Evolutionary conservation across 305 asterid species (phyloP), one percentile per base, ranked within the genome.

Genomic region (Fraxinus greggii): DNA sequence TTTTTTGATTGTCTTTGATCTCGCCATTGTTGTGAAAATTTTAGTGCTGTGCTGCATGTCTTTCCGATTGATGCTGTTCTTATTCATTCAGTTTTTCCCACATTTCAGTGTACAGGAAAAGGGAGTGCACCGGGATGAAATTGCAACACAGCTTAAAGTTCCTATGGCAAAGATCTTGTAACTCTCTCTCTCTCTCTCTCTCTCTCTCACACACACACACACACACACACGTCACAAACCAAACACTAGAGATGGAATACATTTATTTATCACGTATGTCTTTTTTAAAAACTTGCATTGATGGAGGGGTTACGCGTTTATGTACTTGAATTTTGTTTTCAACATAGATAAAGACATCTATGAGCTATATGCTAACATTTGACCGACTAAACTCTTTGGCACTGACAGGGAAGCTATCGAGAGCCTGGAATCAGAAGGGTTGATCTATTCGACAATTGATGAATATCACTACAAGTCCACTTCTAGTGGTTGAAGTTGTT

Each of bases 401-500:
- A 75, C 24, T n/a, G 78, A 84, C 90, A 93, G 98, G 85, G 95
- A 91, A 90, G 87, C 88, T 3, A 87, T 94, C 82, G 90, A 87
- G 84, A 38, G 89, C 74, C 94, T 95, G 51, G 94, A 89, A 85
- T 82, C 91, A 7, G 97, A 94, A 86, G 98, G 99, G 70, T 69
- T 90, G 88, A 88, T 92, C 51, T 95, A 93, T 82, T 91, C 97
- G 19, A 90, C 97, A 28, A 90, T 95, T 31, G 98, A 95, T 81
- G 99, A 95, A 56, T 88, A 85, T 73, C 97, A 90, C 88, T 95
- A 82, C 90, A 95, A 95, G 93, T 85, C 95, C 63, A 88, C 92
- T 3, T 75, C 91, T 42, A 17, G 89, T 87, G 86, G 40, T 45
- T 76, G 67, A 67, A 67, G 19, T 24, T 76, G 38, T 28, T 24